Base-by-base conservation (phyloP, 768 basidiomycete genomes). In the Phlebiopsis flavidoalba region DNA sequence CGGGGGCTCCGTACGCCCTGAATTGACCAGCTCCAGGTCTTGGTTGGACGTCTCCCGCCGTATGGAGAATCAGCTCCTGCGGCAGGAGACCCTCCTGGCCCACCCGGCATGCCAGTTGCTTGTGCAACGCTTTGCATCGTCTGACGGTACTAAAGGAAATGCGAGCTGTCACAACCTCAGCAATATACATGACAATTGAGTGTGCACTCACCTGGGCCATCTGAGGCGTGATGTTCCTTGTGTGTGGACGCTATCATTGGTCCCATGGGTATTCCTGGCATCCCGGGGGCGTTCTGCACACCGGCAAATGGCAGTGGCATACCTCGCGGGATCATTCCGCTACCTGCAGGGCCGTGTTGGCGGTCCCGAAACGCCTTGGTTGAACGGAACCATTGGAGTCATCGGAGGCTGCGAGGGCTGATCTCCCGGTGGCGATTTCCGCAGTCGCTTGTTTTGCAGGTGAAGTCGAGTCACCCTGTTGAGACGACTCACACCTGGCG, bases 31-130 rank as follows among this genome's bases (percentile, higher is more conserved):
- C 14, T 68, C 74, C 73, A 69, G 31, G 76, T 6, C 68, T 60
- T 33, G 60, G 58, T 24, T 64, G 70, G 31, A 58, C 60, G 50
- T 60, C 59, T 0, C 58, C n/a, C 63, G 64, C 69, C 68, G 66
- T 82, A 83, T 31, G 49, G 53, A 17, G 78, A 75, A 56, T 81
- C 82, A 17, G 76, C 71, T 4, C 79, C 63, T 1, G 75, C 69
- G 14, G 65, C 59, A 3, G 83, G 81, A n/a, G 81, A 82, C 14
- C 74, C 73, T 15, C 73, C 75, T 31, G 26, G 50, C 73, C 76
- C 45, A 66, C 70, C 48, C 70, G 66, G 24, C 71, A 66, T 0
- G 73, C 72, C 17, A 17, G 43, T 75, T 66, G 14, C 64, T 69
- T 74, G 61, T 77, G 77, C 36, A 69, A 43, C 48, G 70, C 72